Evolutionary conservation across 2,329 filamentous ascomycete genomes (phyloP).

Genomic region (Hypoxylon sp.): DNA sequence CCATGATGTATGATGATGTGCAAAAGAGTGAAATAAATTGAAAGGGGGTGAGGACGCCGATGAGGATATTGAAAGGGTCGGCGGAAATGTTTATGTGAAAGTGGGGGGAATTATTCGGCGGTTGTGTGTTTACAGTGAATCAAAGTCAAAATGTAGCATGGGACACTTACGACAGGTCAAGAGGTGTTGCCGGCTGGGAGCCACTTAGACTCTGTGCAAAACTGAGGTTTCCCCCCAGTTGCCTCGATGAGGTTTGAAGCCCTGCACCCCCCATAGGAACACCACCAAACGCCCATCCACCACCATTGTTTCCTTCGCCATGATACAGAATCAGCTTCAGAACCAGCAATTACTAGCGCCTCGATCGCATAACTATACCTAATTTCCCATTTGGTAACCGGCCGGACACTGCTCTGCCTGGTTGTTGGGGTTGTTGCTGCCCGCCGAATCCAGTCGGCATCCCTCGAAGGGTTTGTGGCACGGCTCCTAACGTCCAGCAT

Average conservation of each 20-base stretch:
- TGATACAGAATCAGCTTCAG: slow-evolving; percentile 48
- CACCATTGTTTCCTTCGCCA: slow-evolving; percentile 63
- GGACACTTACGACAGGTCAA: slow-evolving; percentile 75
- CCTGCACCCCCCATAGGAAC: slow-evolving; percentile 72
- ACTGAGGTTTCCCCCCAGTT: slow-evolving; percentile 72
- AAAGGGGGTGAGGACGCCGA: not conserved
- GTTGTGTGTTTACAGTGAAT: slow-evolving; percentile 5
- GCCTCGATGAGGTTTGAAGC: slow-evolving; percentile 67
- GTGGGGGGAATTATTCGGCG: not conserved
- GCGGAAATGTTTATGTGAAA: not conserved
- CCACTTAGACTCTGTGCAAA: slow-evolving; percentile 77
- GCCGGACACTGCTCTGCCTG: slow-evolving; percentile 68
- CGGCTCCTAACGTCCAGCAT: slow-evolving; percentile 63
- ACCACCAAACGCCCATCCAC: slow-evolving; percentile 74
- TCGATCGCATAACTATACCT: slow-evolving; percentile 62
- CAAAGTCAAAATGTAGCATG: slow-evolving; percentile 25
- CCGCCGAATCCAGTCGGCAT: slow-evolving; percentile 72
- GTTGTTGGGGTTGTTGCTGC: slow-evolving; percentile 71
- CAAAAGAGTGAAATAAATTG: not conserved
- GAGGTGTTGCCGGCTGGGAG: slow-evolving; percentile 72
- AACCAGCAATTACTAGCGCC: slow-evolving; percentile 26
- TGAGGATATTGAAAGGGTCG: not conserved
- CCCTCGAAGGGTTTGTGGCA: slow-evolving; percentile 74
- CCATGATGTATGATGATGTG: slow-evolving; percentile 10
- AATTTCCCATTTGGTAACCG: slow-evolving; percentile 76